A percentile compares a stretch with the other conserved stretches of the same genome.
Evolutionary conservation across 257 asterid species (phyloP).

Genomic region (Ligustrum vulgare): DNA sequence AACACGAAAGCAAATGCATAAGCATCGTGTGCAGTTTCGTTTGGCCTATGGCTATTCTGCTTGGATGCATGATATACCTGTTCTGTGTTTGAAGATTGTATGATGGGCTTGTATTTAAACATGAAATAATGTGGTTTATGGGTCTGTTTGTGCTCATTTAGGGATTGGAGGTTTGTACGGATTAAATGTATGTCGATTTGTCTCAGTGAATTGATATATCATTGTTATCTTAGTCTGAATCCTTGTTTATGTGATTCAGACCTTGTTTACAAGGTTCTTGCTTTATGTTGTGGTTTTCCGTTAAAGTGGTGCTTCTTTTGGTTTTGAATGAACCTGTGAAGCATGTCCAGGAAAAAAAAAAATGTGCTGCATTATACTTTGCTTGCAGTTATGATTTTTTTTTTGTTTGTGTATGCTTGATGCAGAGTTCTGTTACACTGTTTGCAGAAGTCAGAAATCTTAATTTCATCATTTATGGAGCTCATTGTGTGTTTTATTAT

Average conservation of each 20-base stretch:
- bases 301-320: not conserved
- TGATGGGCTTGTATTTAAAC: not conserved
- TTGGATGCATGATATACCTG: not conserved
- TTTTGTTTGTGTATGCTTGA: not conserved
- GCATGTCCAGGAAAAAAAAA: not conserved
- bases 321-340: not conserved
- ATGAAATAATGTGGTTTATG: not conserved
- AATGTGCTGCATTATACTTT: not conserved
- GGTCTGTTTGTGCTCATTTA: not conserved
- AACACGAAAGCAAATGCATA: not conserved
- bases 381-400: not conserved
- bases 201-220: not conserved
- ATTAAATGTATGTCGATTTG: not conserved
- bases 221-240: not conserved
- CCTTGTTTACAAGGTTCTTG: not conserved
- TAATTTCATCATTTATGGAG: not conserved
- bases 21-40: not conserved
- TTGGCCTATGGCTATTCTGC: not conserved
- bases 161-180: not conserved
- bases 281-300: not conserved
- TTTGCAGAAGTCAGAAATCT: not conserved
- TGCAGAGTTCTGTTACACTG: not conserved
- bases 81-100: not conserved
- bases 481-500: not conserved
- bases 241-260: not conserved